Base-by-base conservation (phyloP, 2,329 filamentous ascomycete genomes). In the Diaporthe australafricana region DNA sequence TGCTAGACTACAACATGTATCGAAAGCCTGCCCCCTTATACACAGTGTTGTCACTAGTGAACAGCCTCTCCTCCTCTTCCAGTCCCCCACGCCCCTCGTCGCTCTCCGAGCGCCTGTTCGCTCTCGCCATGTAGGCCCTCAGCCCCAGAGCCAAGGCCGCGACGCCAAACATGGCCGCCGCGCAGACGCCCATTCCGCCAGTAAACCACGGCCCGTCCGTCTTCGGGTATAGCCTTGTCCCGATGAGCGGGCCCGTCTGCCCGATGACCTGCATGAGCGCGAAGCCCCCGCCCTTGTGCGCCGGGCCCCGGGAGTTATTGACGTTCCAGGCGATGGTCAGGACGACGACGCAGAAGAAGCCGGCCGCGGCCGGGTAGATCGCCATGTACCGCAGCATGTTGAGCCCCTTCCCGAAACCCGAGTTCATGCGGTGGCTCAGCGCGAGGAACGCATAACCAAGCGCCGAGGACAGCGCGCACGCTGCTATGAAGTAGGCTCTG, bases 281-380 rank as follows among this genome's bases (percentile, higher is more conserved):
- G 77, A 97, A 93, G 1, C 92, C 94, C 1, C 90, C 90, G 0
- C 94, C 94, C 75, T 93, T 92, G 8, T 90, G 89, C 66, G 88
- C 89, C 73, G 91, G 89, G 16, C 86, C 90, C 68, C 88, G 83
- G 79, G 68, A 60, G 80, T 97, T 98, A 79, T 97, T 97, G 78
- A 98, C 89, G 45, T 89, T 94, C 95, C 95, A 98, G 1, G 94
- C 92, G 70, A 98, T 93, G 75, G 95, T 92, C 40, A 97, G 87
- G 0, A 94, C 94, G 71, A 97, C 93, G 25, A 94, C 92, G 72
- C 89, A 91, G 85, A 97, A 96, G 82, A 97, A 96, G 5, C 95
- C 95, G 0, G 90, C 84, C 2, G 91, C 89, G 2, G 95, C 94
- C 0, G 94, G 94, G 79, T 92, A 97, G 9, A 97, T 87, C 70